Conservation (phyloP, 2,329 filamentous ascomycete genomes). For the Epichloe sp. region DNA sequence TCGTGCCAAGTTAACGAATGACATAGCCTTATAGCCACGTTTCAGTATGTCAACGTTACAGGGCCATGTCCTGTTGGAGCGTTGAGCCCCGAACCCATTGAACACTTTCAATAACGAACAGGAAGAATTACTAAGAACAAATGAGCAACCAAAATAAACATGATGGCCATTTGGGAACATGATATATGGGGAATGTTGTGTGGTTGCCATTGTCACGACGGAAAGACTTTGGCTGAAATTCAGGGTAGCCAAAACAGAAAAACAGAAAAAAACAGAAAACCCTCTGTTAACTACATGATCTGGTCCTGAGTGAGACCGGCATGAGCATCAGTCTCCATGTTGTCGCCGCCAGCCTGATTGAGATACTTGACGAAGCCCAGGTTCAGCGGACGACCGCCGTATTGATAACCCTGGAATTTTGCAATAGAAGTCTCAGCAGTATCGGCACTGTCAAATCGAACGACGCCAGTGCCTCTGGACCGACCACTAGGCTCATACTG, state of each 20-base stretch:
- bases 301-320: slow-evolving; percentile 86
- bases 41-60: background rate
- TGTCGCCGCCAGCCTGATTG: slow-evolving; percentile 52
- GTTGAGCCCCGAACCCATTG: too few relatives aligned
- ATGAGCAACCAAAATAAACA: background rate
- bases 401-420: slow-evolving; percentile 97
- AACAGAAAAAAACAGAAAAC: background rate
- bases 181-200: background rate
- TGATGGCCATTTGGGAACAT: background rate
- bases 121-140: slow-evolving; percentile 29
- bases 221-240: background rate
- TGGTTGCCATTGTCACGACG: background rate
- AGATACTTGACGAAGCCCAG: slow-evolving; percentile 90
- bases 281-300: slow-evolving; percentile 60
- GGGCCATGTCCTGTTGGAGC: too few relatives aligned
- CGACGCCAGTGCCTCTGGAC: slow-evolving; percentile 91
- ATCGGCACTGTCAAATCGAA: slow-evolving; percentile 71
- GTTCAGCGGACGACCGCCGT: slow-evolving; percentile 85
- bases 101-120: background rate
- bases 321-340: slow-evolving; percentile 72
- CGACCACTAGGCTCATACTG: slow-evolving; percentile 96
- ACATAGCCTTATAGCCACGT: background rate
- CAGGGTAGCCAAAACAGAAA: background rate
- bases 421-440: slow-evolving; percentile 89
- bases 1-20: background rate